Evolutionary conservation across 352 stramenopile genomes (phyloP).

Genomic region (Blastocystis sp.): DNA sequence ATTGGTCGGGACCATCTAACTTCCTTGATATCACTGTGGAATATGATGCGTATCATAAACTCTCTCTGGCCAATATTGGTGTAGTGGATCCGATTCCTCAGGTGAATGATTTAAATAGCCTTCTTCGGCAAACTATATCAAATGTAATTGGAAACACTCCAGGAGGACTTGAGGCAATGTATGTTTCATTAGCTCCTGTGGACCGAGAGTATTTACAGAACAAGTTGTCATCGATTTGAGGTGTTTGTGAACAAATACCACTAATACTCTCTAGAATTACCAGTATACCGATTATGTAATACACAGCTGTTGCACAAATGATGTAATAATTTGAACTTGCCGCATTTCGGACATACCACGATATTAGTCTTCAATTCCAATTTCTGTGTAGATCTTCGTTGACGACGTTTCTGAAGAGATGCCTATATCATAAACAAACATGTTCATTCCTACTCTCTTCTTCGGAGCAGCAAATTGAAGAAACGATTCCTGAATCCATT

Average conservation of each 20-base stretch:
- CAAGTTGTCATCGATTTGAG: constrained; percentile 10
- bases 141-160: not conserved
- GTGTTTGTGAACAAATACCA: constrained; percentile 59
- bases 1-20: not conserved
- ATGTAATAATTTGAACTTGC: constrained; percentile 64
- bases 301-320: constrained; percentile 64
- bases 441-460: constrained; percentile 29
- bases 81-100: constrained; percentile 27
- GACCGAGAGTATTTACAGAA: constrained; percentile 49
- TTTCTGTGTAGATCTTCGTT: constrained; percentile 37
- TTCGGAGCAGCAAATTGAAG: constrained; percentile 50
- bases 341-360: constrained; percentile 61
- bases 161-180: not conserved
- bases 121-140: not conserved
- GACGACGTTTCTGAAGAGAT: constrained; percentile 10
- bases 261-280: constrained; percentile 66
- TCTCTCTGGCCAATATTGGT: constrained; percentile 42
- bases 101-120: not conserved
- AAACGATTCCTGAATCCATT: constrained; percentile 45
- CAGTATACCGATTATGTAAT: constrained; percentile 57
- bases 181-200: not conserved
- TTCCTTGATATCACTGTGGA: constrained; percentile 18
- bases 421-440: not conserved
- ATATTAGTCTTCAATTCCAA: constrained; percentile 49
- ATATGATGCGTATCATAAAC: constrained; percentile 62